Percentiles rank a stretch among this genome's conserved stretches.
Evolutionary conservation across 208 protist species (phyloP).

Genomic region (Leishmania mexicana): DNA sequence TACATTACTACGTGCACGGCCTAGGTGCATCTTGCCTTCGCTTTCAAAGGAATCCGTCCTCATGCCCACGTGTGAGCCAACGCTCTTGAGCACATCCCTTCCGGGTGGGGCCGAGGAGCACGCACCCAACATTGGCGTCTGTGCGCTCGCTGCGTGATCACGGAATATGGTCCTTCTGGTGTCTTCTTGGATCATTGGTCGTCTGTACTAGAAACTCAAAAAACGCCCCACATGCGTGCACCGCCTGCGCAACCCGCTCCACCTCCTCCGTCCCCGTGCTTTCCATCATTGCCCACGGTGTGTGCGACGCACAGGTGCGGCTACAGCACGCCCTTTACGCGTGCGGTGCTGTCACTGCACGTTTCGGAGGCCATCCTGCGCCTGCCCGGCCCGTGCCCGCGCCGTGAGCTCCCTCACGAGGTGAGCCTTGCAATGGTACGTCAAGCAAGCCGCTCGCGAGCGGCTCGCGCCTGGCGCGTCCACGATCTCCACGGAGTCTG

Average conservation of each 20-base stretch:
- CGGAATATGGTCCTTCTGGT: background rate
- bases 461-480: background rate
- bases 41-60: background rate
- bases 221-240: background rate
- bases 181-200: background rate
- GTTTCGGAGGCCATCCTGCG: background rate
- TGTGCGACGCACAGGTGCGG: background rate
- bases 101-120: background rate
- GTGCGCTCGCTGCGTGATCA: background rate
- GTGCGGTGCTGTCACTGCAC: background rate
- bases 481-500: slow-evolving; percentile 11
- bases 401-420: slow-evolving; percentile 13
- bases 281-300: background rate
- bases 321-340: background rate
- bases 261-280: background rate
- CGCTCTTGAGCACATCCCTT: background rate
- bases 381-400: background rate
- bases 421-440: background rate
- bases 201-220: background rate
- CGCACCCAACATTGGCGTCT: background rate
- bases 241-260: background rate
- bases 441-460: slow-evolving; percentile 5
- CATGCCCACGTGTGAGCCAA: background rate
- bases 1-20: background rate
- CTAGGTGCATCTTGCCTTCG: background rate